Evolutionary conservation across 2,329 filamentous ascomycete species (phyloP).

Genomic region (Cladosporium colombiae): DNA sequence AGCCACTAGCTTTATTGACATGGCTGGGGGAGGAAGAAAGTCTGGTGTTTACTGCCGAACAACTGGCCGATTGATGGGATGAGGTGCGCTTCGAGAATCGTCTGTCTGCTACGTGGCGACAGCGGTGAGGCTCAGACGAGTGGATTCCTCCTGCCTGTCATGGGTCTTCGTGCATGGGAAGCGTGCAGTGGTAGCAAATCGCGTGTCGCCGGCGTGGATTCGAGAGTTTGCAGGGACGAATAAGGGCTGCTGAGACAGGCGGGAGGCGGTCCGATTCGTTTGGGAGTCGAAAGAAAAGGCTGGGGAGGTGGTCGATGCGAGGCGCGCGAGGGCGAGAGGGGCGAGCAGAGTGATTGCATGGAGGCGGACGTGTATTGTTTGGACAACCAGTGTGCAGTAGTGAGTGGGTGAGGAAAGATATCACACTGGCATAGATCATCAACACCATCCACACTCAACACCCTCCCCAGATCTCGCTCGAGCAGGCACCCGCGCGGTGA

Average conservation of each 20-base stretch:
- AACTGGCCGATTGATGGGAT: not conserved
- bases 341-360: not conserved
- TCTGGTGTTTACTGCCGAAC: conserved; percentile 9
- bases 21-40: not conserved
- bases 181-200: conserved; percentile 16
- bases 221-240: conserved; percentile 3
- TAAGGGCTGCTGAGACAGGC: conserved; percentile 10
- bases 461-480: conserved; percentile 3
- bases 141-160: not conserved
- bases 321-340: conserved; percentile 3
- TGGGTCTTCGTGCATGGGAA: conserved; percentile 12
- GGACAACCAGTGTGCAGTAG: conserved; percentile 18
- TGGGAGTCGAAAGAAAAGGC: not conserved
- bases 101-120: conserved; percentile 5
- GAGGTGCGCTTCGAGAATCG: not conserved
- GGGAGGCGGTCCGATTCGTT: conserved; percentile 12
- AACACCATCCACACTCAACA: not conserved
- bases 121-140: conserved; percentile 16
- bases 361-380: conserved; percentile 2
- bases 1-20: conserved; percentile 19
- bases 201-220: conserved; percentile 7
- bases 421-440: not conserved
- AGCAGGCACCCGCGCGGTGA: not conserved
- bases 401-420: not conserved
- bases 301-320: conserved; percentile 8